Evolutionary conservation across 1,284 basidiomycete species (phyloP), one percentile per base, ranked within the genome.

Genomic region (Ustilago curta): DNA sequence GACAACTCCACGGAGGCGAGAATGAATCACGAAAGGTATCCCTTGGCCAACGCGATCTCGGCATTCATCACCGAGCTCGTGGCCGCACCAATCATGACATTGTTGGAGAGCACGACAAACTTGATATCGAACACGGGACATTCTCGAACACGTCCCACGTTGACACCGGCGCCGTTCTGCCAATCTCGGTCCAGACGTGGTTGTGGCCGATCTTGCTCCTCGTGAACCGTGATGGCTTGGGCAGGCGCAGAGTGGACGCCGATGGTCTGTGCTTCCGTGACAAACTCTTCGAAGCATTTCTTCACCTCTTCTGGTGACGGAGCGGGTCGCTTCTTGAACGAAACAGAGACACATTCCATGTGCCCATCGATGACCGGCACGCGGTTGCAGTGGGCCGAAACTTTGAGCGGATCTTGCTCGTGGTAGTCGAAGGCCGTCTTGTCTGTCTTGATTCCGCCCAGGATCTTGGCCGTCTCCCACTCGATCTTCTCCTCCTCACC

Each of bases 11-110:
- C 12, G 27, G 14, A 42, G 6, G 7, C n/a, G 8, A 23, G 14
- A 32, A 9, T 7, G 12, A 47, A 16, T 51, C 48, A 59, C 4
- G 56, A 59, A 11, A 84, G 71, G 43, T 76, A 87, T 12, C 93
- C 93, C 86, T 92, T 94, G 59, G 92, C 86, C 5, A 96, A 90
- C n/a, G 95, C 95, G 42, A 93, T 87, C 88, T 99, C 96, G 4
- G 96, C 97, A 85, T 99, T 99, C 85, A 99, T 96, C 85, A 99
- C 93, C 68, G 93, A 95, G 80, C 92, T 94, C 48, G 97, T 99
- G 53, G 97, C 96, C 11, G 96, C 96, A 8, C 97, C 96, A 76
- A 99, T 93, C 79, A 91, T 91, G 70, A 98, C 95, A 83, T 99
- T 99, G 86, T 98, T 97, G 70, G 91, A 90, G 63, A 99, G 88